phyloP scores from a whole-genome alignment of 1,139 yeast species.

The Magnusiomyces clavatus region DNA sequence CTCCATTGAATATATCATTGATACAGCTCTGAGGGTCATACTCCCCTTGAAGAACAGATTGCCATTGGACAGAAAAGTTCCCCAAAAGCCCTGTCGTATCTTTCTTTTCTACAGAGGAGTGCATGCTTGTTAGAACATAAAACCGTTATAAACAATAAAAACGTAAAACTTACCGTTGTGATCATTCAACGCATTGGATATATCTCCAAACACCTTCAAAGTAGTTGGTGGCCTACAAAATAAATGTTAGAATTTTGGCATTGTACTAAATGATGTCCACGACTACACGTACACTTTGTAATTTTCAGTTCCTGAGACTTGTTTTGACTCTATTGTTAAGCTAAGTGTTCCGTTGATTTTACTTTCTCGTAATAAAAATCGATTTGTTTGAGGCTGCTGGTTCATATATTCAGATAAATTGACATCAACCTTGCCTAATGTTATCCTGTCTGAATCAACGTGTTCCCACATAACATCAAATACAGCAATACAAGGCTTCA shows the following conservation, averaged over 20 bases:
- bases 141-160: background rate
- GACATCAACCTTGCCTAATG: conserved; percentile 58
- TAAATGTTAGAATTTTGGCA: background rate
- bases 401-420: conserved; percentile 69
- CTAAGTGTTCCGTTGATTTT: conserved; percentile 74
- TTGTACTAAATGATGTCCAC: background rate
- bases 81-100: too few species aligned
- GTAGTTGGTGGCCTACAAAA: background rate
- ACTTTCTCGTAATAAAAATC: conserved; percentile 66
- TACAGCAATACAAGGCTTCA: conserved; percentile 23
- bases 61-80: conserved; percentile 3
- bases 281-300: conserved; percentile 23
- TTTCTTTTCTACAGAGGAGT: background rate
- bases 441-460: conserved; percentile 30
- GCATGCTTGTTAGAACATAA: background rate
- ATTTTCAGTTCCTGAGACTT: conserved; percentile 38
- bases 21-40: conserved; percentile 66
- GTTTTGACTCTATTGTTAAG: conserved; percentile 40
- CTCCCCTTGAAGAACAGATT: conserved; percentile 14
- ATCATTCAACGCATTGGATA: conserved; percentile 16
- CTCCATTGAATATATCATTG: conserved; percentile 66
- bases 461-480: conserved; percentile 35
- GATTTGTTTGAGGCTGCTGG: conserved; percentile 44
- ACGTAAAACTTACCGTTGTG: conserved; percentile 12
- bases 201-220: conserved; percentile 13